A percentile compares a stretch with the other conserved stretches of the same genome.
Evolutionary conservation across 2,329 filamentous ascomycete species (phyloP).

Genomic region (Boeremia lycopersici): DNA sequence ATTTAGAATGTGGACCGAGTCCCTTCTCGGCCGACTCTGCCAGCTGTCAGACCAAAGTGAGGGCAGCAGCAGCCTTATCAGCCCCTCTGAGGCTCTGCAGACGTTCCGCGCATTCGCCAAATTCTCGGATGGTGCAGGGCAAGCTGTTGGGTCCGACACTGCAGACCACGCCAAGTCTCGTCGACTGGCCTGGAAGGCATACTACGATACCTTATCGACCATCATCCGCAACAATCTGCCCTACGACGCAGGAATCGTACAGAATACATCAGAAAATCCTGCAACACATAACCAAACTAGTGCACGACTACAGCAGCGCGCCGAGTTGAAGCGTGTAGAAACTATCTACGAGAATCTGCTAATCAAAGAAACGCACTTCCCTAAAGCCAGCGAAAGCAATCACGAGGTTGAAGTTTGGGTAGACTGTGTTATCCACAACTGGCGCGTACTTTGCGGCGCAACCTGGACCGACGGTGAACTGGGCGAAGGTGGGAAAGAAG

Average conservation of each 20-base stretch:
- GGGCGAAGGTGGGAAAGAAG: conserved; percentile 78
- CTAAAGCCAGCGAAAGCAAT: conserved; percentile 79
- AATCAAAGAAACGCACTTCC: conserved; percentile 80
- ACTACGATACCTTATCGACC: conserved; percentile 79
- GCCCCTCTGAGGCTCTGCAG: conserved; percentile 48
- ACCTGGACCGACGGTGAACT: conserved; percentile 82
- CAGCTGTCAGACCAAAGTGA: conserved; percentile 69
- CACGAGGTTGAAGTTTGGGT: conserved; percentile 83
- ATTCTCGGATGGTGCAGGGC: conserved; percentile 62
- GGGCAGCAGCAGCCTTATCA: conserved; percentile 37
- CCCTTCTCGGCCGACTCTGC: conserved; percentile 76
- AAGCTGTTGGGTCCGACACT: conserved; percentile 23
- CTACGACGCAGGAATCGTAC: conserved; percentile 57
- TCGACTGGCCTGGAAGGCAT: conserved; percentile 79
- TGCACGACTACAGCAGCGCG: conserved; percentile 60
- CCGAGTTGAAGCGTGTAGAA: conserved; percentile 81
- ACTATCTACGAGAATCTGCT: conserved; percentile 78
- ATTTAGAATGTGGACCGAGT: conserved; percentile 78
- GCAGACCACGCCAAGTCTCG: conserved; percentile 46
- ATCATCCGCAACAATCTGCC: conserved; percentile 71
- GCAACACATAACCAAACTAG: conserved; percentile 31
- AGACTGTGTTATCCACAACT: conserved; percentile 80
- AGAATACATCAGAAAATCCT: conserved; percentile 29
- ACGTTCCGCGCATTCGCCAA: conserved; percentile 68
- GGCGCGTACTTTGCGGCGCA: conserved; percentile 79